Evolutionary conservation across 495 filamentous ascomycete species (phyloP).

Genomic region (Saxophila tyrrhenica): DNA sequence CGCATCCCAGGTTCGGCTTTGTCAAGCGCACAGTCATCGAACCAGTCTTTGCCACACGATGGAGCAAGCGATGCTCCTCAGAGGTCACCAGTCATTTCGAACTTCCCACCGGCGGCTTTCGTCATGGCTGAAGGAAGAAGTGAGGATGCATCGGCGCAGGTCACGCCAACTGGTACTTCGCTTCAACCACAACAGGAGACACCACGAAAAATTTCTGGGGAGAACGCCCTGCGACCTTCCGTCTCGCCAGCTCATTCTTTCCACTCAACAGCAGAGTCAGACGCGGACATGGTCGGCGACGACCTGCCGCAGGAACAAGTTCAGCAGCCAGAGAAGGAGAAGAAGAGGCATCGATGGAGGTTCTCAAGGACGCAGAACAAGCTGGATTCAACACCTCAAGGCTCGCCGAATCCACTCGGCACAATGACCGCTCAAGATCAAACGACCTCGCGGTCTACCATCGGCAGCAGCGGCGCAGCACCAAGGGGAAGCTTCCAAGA

Average conservation of each 20-base stretch:
- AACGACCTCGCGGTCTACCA: conserved; percentile 16
- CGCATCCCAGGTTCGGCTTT: conserved; percentile 60
- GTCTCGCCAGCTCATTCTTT: conserved; percentile 18
- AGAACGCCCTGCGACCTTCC: conserved; percentile 13
- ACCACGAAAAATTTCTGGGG: conserved; percentile 1
- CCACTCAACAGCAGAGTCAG: conserved; percentile 39
- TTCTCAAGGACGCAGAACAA: conserved; percentile 48
- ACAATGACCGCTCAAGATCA: conserved; percentile 8
- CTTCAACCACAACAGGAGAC: neutral
- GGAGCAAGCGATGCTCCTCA: neutral
- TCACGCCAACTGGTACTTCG: conserved; percentile 26
- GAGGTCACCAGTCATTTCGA: conserved; percentile 3
- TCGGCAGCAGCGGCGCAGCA: conserved; percentile 16
- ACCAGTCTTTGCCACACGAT: conserved; percentile 49
- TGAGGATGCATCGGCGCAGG: conserved; percentile 23
- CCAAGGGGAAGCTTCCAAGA: conserved; percentile 16
- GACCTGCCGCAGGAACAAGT: conserved; percentile 45
- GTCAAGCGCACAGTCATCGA: conserved; percentile 77
- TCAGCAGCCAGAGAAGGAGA: conserved; percentile 46
- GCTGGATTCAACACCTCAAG: conserved; percentile 31
- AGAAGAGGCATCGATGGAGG: conserved; percentile 59
- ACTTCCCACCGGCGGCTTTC: neutral
- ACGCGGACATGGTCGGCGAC: conserved; percentile 54
- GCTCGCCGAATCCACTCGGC: conserved; percentile 7
- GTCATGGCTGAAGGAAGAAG: neutral